These are phyloP conservation scores for Colletotrichum costaricense DNA, from an alignment of 2,329 filamentous ascomycete species.

Conservation along the genomic window DNA sequence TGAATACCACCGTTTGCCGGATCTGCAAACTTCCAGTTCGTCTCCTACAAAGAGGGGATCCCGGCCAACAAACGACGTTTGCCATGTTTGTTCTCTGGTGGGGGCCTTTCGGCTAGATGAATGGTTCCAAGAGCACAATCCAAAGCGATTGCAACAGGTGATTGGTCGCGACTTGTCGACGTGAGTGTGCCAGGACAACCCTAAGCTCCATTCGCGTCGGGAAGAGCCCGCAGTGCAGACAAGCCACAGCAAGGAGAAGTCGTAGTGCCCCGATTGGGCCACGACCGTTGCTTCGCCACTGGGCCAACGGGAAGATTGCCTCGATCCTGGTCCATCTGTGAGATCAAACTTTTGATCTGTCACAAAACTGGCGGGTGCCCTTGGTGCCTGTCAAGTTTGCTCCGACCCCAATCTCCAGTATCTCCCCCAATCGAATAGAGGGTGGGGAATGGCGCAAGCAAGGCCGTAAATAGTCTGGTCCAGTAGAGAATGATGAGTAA, in stretches of 20 bases:
- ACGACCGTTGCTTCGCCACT: background rate
- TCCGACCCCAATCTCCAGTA: background rate
- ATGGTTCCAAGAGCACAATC: no score
- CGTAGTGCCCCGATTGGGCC: background rate
- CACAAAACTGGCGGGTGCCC: background rate
- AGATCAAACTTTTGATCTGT: conserved; percentile 8
- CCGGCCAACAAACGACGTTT: no score
- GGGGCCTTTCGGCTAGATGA: no score
- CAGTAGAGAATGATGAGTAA: background rate
- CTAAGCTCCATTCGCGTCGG: background rate
- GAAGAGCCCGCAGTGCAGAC: background rate
- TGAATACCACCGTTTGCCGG: background rate
- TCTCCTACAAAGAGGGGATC: background rate
- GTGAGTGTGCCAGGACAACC: background rate
- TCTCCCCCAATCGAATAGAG: background rate
- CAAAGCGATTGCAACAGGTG: background rate
- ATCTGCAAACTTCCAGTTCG: background rate
- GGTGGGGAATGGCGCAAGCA: background rate
- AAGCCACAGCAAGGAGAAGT: background rate
- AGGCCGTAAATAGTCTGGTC: background rate
- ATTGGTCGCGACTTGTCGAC: background rate
- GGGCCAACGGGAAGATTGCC: background rate
- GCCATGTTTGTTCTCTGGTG: background rate
- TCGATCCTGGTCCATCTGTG: background rate
- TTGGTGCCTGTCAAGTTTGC: background rate